Evolutionary conservation across 768 basidiomycete species (phyloP).

Genomic region (Termitomyces sp.): DNA sequence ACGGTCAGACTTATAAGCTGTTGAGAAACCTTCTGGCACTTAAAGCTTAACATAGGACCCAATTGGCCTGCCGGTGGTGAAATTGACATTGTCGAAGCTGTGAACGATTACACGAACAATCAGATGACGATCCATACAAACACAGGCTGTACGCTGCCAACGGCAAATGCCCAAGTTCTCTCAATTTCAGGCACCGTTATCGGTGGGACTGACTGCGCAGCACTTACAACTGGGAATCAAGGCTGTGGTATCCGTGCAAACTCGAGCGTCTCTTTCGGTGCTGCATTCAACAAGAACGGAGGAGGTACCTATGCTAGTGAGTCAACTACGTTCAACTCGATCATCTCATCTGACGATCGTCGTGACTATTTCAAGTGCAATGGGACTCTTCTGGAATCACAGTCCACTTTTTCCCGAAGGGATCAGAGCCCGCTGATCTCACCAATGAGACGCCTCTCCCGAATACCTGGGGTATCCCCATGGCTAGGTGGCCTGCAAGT

Average conservation of each 20-base stretch:
- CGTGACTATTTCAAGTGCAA: conserved; percentile 41
- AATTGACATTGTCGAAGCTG: conserved; percentile 83
- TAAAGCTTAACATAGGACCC: conserved; percentile 43
- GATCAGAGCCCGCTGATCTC: conserved; percentile 73
- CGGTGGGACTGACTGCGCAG: conserved; percentile 68
- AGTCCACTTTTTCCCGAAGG: conserved; percentile 78
- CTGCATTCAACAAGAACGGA: conserved; percentile 75
- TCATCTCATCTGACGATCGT: neutral
- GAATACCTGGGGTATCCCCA: conserved; percentile 66
- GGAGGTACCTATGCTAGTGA: conserved; percentile 90
- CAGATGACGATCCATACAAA: conserved; percentile 81
- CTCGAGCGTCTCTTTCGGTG: conserved; percentile 65
- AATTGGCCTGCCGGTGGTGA: conserved; percentile 66
- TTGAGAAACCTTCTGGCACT: conserved; percentile 18
- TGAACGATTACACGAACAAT: conserved; percentile 74
- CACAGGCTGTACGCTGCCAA: conserved; percentile 60
- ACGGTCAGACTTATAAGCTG: conserved; percentile 24
- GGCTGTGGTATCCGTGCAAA: conserved; percentile 77
- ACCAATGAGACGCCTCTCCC: conserved; percentile 68
- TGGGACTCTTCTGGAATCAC: conserved; percentile 76
- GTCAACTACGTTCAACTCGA: conserved; percentile 23
- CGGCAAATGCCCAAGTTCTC: conserved; percentile 37
- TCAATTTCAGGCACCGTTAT: conserved; percentile 61
- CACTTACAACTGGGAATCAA: conserved; percentile 60
- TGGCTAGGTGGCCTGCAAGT: conserved; percentile 74